Evolutionary conservation across 192 early-diverging fungal species (phyloP).

Genomic region (Helicostylum pulchrum): DNA sequence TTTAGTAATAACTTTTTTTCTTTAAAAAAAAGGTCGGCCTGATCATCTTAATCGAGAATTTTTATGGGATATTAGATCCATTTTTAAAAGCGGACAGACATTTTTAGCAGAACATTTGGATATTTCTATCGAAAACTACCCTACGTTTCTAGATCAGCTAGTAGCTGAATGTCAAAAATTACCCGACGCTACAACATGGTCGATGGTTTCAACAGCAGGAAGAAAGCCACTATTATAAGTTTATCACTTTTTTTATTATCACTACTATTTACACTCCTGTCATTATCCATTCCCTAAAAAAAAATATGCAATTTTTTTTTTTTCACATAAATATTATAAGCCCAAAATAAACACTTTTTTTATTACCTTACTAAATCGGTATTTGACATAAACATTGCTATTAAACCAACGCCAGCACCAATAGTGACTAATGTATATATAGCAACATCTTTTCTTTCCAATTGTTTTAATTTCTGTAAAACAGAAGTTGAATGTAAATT

Average conservation of each 20-base stretch:
- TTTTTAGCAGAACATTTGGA: slow-evolving; percentile 11
- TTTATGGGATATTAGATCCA: slow-evolving; percentile 7
- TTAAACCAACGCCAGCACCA: slow-evolving; percentile 15
- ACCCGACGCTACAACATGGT: slow-evolving; percentile 9
- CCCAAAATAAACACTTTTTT: too few species aligned
- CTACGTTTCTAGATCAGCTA: slow-evolving; percentile 14
- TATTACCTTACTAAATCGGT: slow-evolving; percentile 13
- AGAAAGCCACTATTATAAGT: slow-evolving; percentile 1
- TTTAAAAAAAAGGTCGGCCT: not conserved
- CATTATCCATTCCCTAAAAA: not conserved
- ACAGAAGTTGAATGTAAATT: not conserved
- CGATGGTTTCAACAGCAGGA: slow-evolving; percentile 8
- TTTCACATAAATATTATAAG: too few species aligned
- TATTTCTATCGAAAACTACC: slow-evolving; percentile 17
- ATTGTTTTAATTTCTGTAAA: not conserved
- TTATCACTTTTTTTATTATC: not conserved
- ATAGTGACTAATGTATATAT: slow-evolving; percentile 10
- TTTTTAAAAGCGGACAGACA: slow-evolving; percentile 21
- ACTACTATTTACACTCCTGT: not conserved
- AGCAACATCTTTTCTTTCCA: slow-evolving; percentile 7
- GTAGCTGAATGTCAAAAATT: slow-evolving; percentile 14
- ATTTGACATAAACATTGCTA: slow-evolving; percentile 17
- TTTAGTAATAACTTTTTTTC: too few species aligned
- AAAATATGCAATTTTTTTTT: not conserved
- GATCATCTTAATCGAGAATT: slow-evolving; percentile 25